These are phyloP conservation scores for Neonothopanus nambi DNA, from an alignment of 1,284 basidiomycete species.

Conservation along the genomic window DNA sequence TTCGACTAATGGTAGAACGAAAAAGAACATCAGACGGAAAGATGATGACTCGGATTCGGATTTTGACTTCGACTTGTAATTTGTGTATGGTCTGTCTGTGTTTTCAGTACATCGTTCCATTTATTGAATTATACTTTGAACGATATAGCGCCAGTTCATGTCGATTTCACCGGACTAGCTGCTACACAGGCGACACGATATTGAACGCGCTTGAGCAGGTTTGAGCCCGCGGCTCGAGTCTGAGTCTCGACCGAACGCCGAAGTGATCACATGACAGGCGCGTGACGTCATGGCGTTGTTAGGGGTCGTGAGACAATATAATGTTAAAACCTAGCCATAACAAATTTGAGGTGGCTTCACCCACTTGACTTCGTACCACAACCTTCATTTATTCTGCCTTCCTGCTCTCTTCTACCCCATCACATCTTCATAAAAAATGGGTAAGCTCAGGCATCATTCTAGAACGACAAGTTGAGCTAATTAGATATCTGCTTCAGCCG, in stretches of 20 bases:
- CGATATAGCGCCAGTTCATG: no score
- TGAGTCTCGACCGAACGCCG: no score
- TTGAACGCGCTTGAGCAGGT: no score
- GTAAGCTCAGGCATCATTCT: neutral
- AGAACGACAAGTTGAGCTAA: constrained; percentile 36
- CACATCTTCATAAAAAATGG: constrained; percentile 1
- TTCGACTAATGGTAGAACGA: constrained; percentile 50
- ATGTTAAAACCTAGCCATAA: neutral
- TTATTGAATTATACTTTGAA: no score
- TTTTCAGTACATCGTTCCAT: neutral
- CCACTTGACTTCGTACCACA: no score
- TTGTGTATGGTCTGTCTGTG: neutral
- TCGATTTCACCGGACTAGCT: no score
- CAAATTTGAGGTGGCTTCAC: no score
- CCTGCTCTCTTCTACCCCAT: neutral
- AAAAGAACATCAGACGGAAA: constrained; percentile 58
- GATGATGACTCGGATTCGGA: constrained; percentile 67
- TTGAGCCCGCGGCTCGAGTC: no score
- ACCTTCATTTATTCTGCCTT: no score
- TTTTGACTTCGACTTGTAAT: constrained; percentile 68
- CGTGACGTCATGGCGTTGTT: constrained; percentile 12
- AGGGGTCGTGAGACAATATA: constrained; percentile 9
- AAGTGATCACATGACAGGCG: neutral
- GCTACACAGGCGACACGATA: no score
- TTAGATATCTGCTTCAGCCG: constrained; percentile 24